Conservation (phyloP, 148 eudicot species). For the Beta vulgaris region DNA sequence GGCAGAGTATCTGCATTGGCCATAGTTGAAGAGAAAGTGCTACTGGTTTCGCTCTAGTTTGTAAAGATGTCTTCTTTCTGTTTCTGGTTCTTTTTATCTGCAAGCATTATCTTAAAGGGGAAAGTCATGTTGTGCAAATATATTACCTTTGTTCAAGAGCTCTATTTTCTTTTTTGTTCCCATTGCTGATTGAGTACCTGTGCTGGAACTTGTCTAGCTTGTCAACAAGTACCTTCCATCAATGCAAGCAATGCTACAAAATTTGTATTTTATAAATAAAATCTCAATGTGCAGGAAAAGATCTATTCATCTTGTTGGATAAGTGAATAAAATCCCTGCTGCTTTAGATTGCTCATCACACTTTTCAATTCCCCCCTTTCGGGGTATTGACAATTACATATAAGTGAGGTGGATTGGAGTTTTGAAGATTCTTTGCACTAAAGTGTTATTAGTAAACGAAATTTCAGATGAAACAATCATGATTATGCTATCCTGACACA, state of each 20-base stretch:
- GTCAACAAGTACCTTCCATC: background rate
- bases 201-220: background rate
- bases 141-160: background rate
- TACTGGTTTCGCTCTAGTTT: background rate
- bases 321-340: background rate
- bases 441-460: background rate
- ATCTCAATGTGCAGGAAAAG: background rate
- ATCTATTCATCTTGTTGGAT: background rate
- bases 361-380: background rate
- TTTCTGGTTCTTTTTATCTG: background rate
- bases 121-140: background rate
- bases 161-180: background rate
- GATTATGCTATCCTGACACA: background rate
- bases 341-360: background rate
- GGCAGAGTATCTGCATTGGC: background rate
- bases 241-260: background rate
- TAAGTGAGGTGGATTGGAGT: background rate
- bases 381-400: background rate
- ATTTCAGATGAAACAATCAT: background rate
- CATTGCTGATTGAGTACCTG: background rate
- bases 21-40: background rate
- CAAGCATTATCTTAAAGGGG: background rate
- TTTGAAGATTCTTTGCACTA: background rate
- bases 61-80: background rate
- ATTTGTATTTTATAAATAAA: background rate